These are phyloP conservation scores for Excoecaria agallocha DNA, from an alignment of 345 rosid species.

Conservation along the genomic window DNA sequence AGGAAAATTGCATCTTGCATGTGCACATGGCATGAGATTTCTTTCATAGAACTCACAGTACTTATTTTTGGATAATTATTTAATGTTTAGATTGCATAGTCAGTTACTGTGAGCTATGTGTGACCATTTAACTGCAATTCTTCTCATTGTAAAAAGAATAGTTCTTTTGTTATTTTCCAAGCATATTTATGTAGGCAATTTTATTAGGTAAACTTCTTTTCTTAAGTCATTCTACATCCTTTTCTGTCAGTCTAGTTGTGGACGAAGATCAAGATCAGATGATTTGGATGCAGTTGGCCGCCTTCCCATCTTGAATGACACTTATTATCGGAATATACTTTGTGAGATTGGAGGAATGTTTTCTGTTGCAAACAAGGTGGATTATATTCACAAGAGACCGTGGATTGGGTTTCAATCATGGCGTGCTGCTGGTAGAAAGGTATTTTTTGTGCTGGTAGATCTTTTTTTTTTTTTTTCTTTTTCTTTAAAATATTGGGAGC, in stretches of 20 bases:
- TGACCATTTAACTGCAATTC: not conserved
- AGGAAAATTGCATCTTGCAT: no score
- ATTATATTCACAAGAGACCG: constrained; percentile 87
- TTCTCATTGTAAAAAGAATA: not conserved
- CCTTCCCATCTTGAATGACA: constrained; percentile 67
- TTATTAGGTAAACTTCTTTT: not conserved
- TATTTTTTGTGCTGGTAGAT: constrained; percentile 36
- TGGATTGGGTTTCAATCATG: constrained; percentile 99
- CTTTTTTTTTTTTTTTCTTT: constrained; percentile 8
- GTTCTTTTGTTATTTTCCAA: not conserved
- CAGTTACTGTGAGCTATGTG: not conserved
- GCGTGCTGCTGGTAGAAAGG: constrained; percentile 97
- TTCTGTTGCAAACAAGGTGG: constrained; percentile 84
- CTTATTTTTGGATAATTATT: not conserved
- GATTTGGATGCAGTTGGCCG: constrained; percentile 87
- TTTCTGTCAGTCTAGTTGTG: constrained; percentile 56
- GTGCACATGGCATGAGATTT: not conserved
- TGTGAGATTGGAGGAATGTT: constrained; percentile 99
- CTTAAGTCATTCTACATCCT: constrained; percentile 22
- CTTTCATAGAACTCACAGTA: not conserved
- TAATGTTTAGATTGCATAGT: not conserved
- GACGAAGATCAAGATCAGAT: constrained; percentile 84
- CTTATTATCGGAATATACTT: constrained; percentile 57
- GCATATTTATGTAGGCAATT: not conserved
- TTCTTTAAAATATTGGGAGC: not conserved